Evolutionary conservation across 1,139 yeast genomes (phyloP).

Genomic region (Taphrina wiesneri): DNA sequence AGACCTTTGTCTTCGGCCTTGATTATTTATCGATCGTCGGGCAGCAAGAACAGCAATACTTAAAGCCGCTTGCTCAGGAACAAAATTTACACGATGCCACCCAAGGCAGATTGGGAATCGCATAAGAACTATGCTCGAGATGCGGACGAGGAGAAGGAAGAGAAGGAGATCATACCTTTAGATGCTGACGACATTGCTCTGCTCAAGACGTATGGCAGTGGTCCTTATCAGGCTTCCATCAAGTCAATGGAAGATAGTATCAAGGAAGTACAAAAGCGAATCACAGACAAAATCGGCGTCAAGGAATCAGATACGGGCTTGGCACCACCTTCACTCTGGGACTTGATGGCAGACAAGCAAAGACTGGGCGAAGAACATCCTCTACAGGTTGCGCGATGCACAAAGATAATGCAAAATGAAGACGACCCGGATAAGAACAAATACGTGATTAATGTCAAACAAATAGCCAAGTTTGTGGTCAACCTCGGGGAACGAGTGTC

Average conservation of each 20-base stretch:
- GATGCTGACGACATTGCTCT: slow-evolving; percentile 97
- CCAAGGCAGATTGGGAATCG: slow-evolving; percentile 96
- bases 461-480: slow-evolving; percentile 92
- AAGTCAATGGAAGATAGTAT: slow-evolving; percentile 83
- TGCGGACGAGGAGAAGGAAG: slow-evolving; percentile 49
- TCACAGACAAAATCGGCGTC: slow-evolving; percentile 84
- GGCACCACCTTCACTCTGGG: slow-evolving; percentile 96
- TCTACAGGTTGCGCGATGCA: slow-evolving; percentile 96
- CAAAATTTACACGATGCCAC: slow-evolving; percentile 57
- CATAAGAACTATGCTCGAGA: slow-evolving; percentile 52
- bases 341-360: slow-evolving; percentile 92
- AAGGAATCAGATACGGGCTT: slow-evolving; percentile 90
- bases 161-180: slow-evolving; percentile 79
- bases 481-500: slow-evolving; percentile 94
- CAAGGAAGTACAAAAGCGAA: slow-evolving; percentile 75
- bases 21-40: no score
- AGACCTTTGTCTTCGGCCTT: background rate
- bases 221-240: slow-evolving; percentile 83
- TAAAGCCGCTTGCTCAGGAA: background rate
- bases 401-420: slow-evolving; percentile 78
- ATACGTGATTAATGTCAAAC: slow-evolving; percentile 94
- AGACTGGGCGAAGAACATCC: slow-evolving; percentile 93
- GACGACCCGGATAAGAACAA: slow-evolving; percentile 75
- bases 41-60: no score
- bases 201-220: slow-evolving; percentile 93